Percentiles rank a stretch among this genome's conserved stretches.
Evolutionary conservation across 148 eudicot genomes (phyloP).

Genomic region (Beta vulgaris): DNA sequence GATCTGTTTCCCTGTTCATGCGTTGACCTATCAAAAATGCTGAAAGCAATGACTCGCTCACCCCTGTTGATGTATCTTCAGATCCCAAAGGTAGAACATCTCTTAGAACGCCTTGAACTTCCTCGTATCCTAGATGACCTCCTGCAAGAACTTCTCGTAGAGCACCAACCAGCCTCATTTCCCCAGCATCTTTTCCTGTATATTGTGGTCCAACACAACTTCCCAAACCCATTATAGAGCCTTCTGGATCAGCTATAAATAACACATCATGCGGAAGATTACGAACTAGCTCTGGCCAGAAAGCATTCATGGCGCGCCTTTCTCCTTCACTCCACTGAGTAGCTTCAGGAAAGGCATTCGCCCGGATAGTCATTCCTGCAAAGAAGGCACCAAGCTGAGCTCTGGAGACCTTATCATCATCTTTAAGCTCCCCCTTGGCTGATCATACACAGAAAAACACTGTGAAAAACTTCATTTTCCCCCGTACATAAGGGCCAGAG

Average conservation of each 20-base stretch:
- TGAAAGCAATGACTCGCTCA: slow-evolving; percentile 83
- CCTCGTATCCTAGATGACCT: slow-evolving; percentile 96
- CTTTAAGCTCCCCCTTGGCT: slow-evolving; percentile 88
- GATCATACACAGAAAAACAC: slow-evolving; percentile 29
- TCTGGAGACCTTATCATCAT: slow-evolving; percentile 68
- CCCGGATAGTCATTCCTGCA: slow-evolving; percentile 91
- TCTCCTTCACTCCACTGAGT: slow-evolving; percentile 99
- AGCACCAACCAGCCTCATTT: slow-evolving; percentile 98
- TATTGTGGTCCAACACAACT: slow-evolving; percentile 83
- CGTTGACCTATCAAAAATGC: slow-evolving; percentile 97
- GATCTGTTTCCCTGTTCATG: slow-evolving; percentile 96
- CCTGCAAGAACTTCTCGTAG: slow-evolving; percentile 94
- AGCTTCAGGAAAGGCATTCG: slow-evolving; percentile 86
- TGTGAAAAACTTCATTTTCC: background rate
- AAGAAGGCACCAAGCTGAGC: slow-evolving; percentile 98
- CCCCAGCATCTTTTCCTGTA: slow-evolving; percentile 69
- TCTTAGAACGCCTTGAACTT: slow-evolving; percentile 87
- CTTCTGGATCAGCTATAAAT: slow-evolving; percentile 98
- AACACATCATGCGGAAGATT: slow-evolving; percentile 73
- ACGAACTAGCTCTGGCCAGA: slow-evolving; percentile 83
- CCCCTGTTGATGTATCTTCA: slow-evolving; percentile 41
- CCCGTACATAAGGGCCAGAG: background rate
- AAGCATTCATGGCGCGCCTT: slow-evolving; percentile 73
- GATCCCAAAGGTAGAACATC: slow-evolving; percentile 70
- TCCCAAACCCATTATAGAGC: slow-evolving; percentile 70